These are phyloP conservation scores for Colletotrichum theobromicola DNA, from an alignment of 2,329 filamentous ascomycete species.

Conservation along the genomic window DNA sequence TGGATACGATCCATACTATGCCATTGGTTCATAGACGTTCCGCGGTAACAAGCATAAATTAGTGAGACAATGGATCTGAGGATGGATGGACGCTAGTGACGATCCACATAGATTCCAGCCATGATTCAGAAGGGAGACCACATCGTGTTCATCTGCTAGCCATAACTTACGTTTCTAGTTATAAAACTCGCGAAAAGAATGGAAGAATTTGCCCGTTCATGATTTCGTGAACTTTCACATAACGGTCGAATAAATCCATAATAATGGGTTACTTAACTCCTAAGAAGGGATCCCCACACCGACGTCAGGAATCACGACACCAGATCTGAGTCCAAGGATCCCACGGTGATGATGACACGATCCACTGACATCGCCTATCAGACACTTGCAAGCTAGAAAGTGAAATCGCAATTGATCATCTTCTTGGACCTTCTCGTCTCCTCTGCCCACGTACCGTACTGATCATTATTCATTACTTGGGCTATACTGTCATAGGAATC, in stretches of 20 bases:
- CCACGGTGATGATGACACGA: neutral
- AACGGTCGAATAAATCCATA: neutral
- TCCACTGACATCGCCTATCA: neutral
- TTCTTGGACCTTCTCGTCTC: neutral
- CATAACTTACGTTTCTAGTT: neutral
- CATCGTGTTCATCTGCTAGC: neutral
- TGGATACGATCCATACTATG: neutral
- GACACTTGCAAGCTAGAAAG: neutral
- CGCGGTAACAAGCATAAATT: neutral
- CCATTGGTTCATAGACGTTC: neutral
- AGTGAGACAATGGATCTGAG: neutral
- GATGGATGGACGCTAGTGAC: neutral
- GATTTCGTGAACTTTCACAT: neutral
- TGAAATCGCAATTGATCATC: neutral
- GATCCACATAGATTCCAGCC: neutral
- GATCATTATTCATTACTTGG: neutral
- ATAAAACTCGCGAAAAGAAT: neutral
- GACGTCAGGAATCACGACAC: neutral
- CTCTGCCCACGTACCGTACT: neutral
- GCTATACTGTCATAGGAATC: neutral
- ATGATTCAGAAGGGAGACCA: neutral
- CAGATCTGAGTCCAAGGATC: rapidly evolving
- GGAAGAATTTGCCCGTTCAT: neutral
- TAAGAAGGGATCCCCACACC: neutral
- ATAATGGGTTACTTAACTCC: neutral